A percentile compares a stretch with the other conserved stretches of the same genome.
phyloP scores from a whole-genome alignment of 169 alveolate species.

The Hepatocystis sp. region DNA sequence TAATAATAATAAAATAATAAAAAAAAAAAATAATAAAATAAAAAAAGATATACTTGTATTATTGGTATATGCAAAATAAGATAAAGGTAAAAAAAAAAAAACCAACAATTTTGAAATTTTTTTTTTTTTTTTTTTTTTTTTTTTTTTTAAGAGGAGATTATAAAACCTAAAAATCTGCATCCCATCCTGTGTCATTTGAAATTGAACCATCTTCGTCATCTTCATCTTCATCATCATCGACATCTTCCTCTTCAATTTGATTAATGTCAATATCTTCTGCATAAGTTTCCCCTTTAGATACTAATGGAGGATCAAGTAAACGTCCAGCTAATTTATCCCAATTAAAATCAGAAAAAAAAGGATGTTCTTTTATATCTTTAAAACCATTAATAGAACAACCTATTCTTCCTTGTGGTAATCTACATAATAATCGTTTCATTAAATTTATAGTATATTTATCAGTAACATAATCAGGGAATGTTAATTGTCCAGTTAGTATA shows the following conservation, averaged over 20 bases:
- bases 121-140: too few species aligned
- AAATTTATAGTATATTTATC: conserved; percentile 91
- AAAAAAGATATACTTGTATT: too few species aligned
- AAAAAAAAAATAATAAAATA: too few species aligned
- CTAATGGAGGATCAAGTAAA: conserved; percentile 87
- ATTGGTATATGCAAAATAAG: too few species aligned
- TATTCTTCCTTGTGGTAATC: conserved; percentile 93
- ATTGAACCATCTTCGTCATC: conserved; percentile 37
- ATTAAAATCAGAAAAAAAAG: conserved; percentile 87
- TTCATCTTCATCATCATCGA: conserved; percentile 4
- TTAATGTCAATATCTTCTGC: conserved; percentile 75
- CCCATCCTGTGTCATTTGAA: too few species aligned
- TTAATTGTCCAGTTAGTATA: conserved; percentile 89
- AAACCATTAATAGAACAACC: conserved; percentile 94
- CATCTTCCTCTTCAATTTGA: conserved; percentile 69
- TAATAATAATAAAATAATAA: too few species aligned
- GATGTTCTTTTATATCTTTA: conserved; percentile 90
- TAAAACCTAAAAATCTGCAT: conserved; percentile 52
- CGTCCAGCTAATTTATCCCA: conserved; percentile 93
- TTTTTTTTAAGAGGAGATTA: too few species aligned
- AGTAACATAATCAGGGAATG: conserved; percentile 83
- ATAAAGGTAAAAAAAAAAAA: too few species aligned
- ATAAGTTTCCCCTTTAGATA: conserved; percentile 88
- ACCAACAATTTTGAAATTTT: too few species aligned
- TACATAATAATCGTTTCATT: conserved; percentile 91